Evolutionary conservation across 306 rosid species (phyloP).

Genomic region (Sphenostylis stenocarpa): DNA sequence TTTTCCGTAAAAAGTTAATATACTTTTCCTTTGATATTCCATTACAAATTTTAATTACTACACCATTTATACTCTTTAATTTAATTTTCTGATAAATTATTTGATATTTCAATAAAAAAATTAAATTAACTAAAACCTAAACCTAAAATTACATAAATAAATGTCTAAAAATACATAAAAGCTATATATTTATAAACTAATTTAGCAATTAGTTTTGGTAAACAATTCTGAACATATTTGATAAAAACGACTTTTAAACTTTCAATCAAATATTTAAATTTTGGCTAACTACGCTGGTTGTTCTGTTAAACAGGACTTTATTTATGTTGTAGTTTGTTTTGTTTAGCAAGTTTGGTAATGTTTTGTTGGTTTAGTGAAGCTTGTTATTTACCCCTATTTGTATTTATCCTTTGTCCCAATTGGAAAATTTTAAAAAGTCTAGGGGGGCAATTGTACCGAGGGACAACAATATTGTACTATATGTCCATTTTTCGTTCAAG

Average conservation of each 20-base stretch:
- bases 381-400: not conserved
- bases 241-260: too few relatives aligned
- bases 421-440: too few relatives aligned
- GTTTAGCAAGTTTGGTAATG: not conserved
- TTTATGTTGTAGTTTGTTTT: not conserved
- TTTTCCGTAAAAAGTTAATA: too few relatives aligned
- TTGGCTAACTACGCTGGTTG: not conserved
- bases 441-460: constrained; percentile 9
- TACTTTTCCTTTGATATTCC: not conserved
- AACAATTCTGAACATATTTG: too few relatives aligned
- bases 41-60: not conserved
- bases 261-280: not conserved
- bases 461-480: not conserved
- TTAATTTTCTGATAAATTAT: not conserved
- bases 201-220: not conserved
- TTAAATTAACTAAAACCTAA: not conserved
- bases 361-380: not conserved
- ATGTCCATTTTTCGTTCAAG: not conserved
- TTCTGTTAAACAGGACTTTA: not conserved
- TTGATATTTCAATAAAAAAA: not conserved
- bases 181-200: not conserved
- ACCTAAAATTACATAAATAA: not conserved
- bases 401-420: not conserved
- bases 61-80: not conserved
- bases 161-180: not conserved